Conservation (phyloP, 208 protist genomes). For the Acanthamoeba castellanii region DNA sequence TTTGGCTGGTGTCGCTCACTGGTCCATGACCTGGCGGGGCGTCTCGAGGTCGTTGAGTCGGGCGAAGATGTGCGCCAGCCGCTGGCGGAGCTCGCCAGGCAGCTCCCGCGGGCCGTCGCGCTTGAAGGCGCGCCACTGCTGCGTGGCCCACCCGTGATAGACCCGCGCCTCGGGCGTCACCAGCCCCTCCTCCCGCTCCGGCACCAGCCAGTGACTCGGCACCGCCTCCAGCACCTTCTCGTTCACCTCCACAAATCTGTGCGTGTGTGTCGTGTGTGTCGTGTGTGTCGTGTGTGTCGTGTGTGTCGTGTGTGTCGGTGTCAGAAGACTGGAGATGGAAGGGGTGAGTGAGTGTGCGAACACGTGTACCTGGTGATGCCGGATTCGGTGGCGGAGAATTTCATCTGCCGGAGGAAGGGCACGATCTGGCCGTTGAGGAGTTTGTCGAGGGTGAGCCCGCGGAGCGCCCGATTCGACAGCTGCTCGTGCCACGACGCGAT, state of each 20-base stretch:
- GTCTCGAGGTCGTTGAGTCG: conserved; percentile 37
- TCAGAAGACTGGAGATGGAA: neutral
- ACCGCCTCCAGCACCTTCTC: conserved; percentile 2
- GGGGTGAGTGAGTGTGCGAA: too few relatives aligned
- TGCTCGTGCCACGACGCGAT: conserved; percentile 40
- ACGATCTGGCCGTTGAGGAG: conserved; percentile 65
- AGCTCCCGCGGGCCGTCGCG: conserved; percentile 6
- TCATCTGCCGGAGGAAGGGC: conserved; percentile 55
- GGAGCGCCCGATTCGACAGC: conserved; percentile 51
- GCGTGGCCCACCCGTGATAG: conserved; percentile 24
- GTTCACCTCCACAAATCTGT: conserved; percentile 12
- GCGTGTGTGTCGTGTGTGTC: neutral
- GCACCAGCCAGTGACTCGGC: neutral
- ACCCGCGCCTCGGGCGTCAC: conserved; percentile 14
- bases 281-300: too few relatives aligned
- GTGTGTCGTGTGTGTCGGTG: too few relatives aligned
- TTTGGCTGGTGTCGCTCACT: too few relatives aligned
- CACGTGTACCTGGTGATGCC: conserved; percentile 14
- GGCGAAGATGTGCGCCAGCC: conserved; percentile 14
- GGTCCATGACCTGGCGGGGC: neutral
- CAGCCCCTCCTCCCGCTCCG: conserved; percentile 10
- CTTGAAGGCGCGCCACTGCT: conserved; percentile 40
- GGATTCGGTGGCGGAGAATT: conserved; percentile 5
- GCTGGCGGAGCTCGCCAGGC: neutral
- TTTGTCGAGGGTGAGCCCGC: conserved; percentile 20